A percentile compares a stretch with the other conserved stretches of the same genome.
Evolutionary conservation across 2,329 filamentous ascomycete genomes (phyloP).

Genomic region (Colletotrichum liriopes): DNA sequence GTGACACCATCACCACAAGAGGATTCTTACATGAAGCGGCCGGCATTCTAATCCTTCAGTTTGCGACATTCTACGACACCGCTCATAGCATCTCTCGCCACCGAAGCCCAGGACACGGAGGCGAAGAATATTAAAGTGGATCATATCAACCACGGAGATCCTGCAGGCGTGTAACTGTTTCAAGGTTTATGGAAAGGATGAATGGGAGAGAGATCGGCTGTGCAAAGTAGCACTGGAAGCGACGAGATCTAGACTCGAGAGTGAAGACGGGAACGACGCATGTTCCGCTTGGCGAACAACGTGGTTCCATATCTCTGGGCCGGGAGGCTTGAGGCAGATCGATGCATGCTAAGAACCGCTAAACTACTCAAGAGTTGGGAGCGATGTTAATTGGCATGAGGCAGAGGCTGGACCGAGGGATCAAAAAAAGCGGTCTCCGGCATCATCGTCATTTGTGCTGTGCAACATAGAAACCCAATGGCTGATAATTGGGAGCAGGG

Average conservation of each 20-base stretch:
- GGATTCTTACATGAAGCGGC: constrained; percentile 2
- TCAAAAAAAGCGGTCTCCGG: constrained; percentile 11
- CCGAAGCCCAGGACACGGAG: constrained; percentile 8
- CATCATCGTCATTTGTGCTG: constrained; percentile 32
- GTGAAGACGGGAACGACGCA: background rate
- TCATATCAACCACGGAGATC: background rate
- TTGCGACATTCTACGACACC: constrained; percentile 19
- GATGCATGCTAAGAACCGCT: constrained; percentile 17
- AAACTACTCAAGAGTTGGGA: constrained; percentile 1
- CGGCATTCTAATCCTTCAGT: constrained; percentile 16
- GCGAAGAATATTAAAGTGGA: constrained; percentile 5
- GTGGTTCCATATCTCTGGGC: constrained; percentile 38
- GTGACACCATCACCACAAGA: constrained; percentile 16
- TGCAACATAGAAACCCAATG: constrained; percentile 24
- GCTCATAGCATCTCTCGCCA: background rate
- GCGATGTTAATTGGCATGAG: background rate
- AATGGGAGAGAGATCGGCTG: background rate
- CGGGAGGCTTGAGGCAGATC: constrained; percentile 34
- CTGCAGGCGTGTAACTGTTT: constrained; percentile 19
- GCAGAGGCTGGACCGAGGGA: background rate
- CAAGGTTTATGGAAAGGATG: background rate
- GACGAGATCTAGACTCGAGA: constrained; percentile 4
- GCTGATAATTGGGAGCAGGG: background rate
- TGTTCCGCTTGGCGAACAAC: constrained; percentile 25
- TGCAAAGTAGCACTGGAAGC: constrained; percentile 38